Evolutionary conservation across 257 asterid species (phyloP).

Genomic region (Gentiana dahurica): DNA sequence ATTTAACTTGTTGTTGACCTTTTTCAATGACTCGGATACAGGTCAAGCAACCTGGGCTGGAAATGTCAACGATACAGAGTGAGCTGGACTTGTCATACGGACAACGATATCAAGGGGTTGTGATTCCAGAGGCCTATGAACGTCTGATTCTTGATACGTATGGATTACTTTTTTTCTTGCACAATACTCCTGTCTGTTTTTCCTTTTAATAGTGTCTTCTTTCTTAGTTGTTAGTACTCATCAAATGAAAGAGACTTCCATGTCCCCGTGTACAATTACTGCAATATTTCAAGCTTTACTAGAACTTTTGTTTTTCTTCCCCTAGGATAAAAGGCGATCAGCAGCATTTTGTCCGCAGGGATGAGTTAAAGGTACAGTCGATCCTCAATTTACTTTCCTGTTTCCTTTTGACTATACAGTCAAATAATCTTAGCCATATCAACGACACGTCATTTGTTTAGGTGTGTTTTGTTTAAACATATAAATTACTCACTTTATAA

Average conservation of each 20-base stretch:
- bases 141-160: constrained; percentile 97
- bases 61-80: constrained; percentile 81
- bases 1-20: not conserved
- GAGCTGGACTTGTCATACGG: constrained; percentile 82
- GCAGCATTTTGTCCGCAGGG: constrained; percentile 98
- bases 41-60: constrained; percentile 99
- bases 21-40: constrained; percentile 23
- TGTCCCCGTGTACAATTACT: too few relatives aligned
- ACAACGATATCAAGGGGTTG: constrained; percentile 71
- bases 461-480: too few relatives aligned
- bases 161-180: constrained; percentile 5
- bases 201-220: not conserved
- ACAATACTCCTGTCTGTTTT: not conserved
- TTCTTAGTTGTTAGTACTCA: too few relatives aligned
- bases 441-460: too few relatives aligned
- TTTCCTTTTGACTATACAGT: not conserved
- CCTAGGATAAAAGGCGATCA: constrained; percentile 91
- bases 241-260: too few relatives aligned
- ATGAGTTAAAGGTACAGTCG: constrained; percentile 70
- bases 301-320: not conserved
- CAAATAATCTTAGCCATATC: too few relatives aligned
- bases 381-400: not conserved
- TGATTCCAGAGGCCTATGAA: constrained; percentile 94
- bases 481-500: too few relatives aligned
- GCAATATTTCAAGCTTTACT: too few relatives aligned